These are phyloP conservation scores for Magnolia changhungtana DNA, from an alignment of 164 flowering plant genomes.

Conservation along the genomic window DNA sequence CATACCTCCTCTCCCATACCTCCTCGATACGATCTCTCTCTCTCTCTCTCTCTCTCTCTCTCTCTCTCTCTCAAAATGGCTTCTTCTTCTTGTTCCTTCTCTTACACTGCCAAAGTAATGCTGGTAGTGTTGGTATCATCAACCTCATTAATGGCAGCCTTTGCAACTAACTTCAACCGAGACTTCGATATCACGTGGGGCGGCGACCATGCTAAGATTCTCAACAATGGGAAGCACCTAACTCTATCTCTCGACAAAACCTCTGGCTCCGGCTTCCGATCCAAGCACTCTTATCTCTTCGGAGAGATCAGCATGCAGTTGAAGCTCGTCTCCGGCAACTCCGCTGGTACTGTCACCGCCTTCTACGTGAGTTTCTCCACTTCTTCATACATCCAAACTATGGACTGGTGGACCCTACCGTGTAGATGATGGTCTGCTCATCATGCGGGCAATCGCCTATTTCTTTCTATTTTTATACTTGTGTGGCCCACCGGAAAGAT, in stretches of 20 bases:
- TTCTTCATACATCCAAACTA: not conserved
- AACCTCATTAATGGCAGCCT: not conserved
- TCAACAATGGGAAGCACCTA: constrained; percentile 15
- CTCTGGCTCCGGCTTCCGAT: constrained; percentile 36
- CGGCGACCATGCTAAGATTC: constrained; percentile 4
- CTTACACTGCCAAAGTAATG: not conserved
- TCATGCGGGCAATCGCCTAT: too few species aligned
- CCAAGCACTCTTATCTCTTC: constrained; percentile 28
- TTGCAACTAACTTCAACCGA: not conserved
- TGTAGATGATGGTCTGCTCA: too few species aligned
- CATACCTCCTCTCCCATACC: too few species aligned
- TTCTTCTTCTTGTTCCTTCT: not conserved
- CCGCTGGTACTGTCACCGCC: constrained; percentile 41
- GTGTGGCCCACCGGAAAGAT: too few species aligned
- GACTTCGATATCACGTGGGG: constrained; percentile 16
- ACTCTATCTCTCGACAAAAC: constrained; percentile 29
- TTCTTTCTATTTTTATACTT: too few species aligned
- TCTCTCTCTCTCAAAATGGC: not conserved
- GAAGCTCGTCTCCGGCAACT: constrained; percentile 37
- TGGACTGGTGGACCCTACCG: too few species aligned
- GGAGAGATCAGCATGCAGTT: constrained; percentile 32
- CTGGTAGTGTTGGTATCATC: not conserved
- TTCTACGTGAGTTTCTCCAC: constrained; percentile 25
- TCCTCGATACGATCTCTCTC: not conserved
- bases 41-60: not conserved